Conservation (phyloP, 2,329 filamentous ascomycete genomes). For the Penicillium psychrosexuale region DNA sequence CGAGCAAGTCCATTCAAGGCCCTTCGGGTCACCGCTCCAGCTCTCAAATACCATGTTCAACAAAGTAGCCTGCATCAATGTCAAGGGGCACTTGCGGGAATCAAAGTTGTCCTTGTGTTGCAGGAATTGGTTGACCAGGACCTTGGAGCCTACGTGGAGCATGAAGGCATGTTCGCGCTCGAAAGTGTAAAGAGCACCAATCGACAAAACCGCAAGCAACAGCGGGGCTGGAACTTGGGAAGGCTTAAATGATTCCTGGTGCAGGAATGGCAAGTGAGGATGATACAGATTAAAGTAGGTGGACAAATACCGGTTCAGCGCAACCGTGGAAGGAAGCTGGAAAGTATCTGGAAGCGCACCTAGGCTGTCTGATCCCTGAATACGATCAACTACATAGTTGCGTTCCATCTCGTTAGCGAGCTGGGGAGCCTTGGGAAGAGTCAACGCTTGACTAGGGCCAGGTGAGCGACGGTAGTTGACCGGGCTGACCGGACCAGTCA, state of each 20-base stretch:
- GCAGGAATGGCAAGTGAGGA: conserved; percentile 91
- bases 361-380: conserved; percentile 75
- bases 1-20: conserved; percentile 96
- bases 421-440: conserved; percentile 70
- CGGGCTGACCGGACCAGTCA: conserved; percentile 65
- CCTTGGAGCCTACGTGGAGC: conserved; percentile 95
- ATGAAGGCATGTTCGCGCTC: conserved; percentile 96
- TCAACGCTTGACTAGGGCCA: conserved; percentile 62
- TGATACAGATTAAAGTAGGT: conserved; percentile 98
- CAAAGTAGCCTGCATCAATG: conserved; percentile 96
- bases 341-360: conserved; percentile 83
- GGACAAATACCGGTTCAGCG: conserved; percentile 86
- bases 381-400: conserved; percentile 79
- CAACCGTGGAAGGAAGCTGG: conserved; percentile 74
- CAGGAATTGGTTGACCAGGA: conserved; percentile 92
- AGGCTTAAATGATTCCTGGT: conserved; percentile 85
- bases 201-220: conserved; percentile 84
- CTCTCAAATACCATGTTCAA: conserved; percentile 99
- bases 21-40: conserved; percentile 98
- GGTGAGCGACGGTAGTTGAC: conserved; percentile 69
- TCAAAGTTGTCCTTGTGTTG: conserved; percentile 99
- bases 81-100: conserved; percentile 92
- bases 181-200: conserved; percentile 93
- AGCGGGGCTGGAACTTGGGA: conserved; percentile 76
- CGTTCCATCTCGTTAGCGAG: conserved; percentile 81